Base-by-base conservation (phyloP, 169 alveolate genomes). In the Plasmodium reichenowi region DNA sequence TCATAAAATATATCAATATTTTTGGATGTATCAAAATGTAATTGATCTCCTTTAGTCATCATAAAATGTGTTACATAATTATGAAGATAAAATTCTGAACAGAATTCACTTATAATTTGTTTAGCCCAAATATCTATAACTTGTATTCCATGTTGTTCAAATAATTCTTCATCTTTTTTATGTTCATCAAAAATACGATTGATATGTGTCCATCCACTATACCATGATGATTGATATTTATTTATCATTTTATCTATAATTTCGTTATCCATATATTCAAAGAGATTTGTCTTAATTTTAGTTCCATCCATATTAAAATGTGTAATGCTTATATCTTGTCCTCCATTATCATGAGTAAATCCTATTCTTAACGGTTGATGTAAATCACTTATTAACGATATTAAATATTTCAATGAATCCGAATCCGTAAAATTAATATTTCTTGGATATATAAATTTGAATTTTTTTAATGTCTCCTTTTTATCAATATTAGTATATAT, bases 161-260 rank as follows among this genome's bases (percentile, higher is more conserved):
- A 94, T 60, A 93, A 62, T 38, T 89, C 95, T 38, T 94, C 94
- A 22, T 95, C 97, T 45, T 80, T 93, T 74, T 95, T 92, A 93
- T 89, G 95, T 10, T 93, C 89, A 32, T 90, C 83, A n/a, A 94
- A 94, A 8, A 95, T 88, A 22, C 95, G 88, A 43, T 93, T 89
- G 26, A 95, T 93, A 72, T 95, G 97, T 2, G 97, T 95, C 97
- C 97, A 95, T n/a, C 97, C 94, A 2, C 97, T 96, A 66, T 93
- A 95, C 97, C 97, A 95, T 15, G 95, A 91, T n/a, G 92, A 89
- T 76, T 76, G 92, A 76, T 83, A 72, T 13, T 54, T 83, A 1
- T 67, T 38, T 0, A 72, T 60, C 85, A 83, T 72, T 43, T 72
- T 83, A 50, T 67, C 60, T 8, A 83, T 59, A 22, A 83, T 15